A percentile compares a stretch with the other conserved stretches of the same genome.
Conservation (phyloP, 2,329 filamentous ascomycete species). For the Aspergillus floridensis region DNA sequence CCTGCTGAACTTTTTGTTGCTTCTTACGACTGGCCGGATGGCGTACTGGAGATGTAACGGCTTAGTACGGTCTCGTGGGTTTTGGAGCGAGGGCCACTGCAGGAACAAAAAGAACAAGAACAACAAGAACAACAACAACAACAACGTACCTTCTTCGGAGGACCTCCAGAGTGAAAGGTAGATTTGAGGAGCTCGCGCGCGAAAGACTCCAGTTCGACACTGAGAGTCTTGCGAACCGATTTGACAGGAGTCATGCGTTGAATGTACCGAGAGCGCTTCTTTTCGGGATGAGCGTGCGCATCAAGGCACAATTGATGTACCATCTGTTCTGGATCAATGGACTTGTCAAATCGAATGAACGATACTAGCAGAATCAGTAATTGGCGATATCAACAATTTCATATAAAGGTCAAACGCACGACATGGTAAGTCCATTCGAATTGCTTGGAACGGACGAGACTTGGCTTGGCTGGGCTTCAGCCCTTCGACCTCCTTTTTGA, state of each 20-base stretch:
- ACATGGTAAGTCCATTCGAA: constrained; percentile 54
- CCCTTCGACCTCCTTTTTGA: constrained; percentile 56
- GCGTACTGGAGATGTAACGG: constrained; percentile 50
- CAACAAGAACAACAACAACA: constrained; percentile 27
- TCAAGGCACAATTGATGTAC: constrained; percentile 59
- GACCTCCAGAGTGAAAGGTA: constrained; percentile 56
- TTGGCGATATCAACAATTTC: constrained; percentile 1
- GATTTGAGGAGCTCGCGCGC: constrained; percentile 57
- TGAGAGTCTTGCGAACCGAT: constrained; percentile 56
- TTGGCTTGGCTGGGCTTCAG: constrained; percentile 49
- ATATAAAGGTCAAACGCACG: constrained; percentile 26
- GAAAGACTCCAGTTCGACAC: constrained; percentile 56
- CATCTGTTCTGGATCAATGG: constrained; percentile 59
- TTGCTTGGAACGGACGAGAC: constrained; percentile 50
- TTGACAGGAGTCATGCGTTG: constrained; percentile 61
- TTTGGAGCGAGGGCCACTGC: neutral
- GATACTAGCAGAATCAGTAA: constrained; percentile 19
- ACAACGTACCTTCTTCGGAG: constrained; percentile 53
- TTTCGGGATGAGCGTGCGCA: constrained; percentile 50
- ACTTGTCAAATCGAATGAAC: constrained; percentile 57
- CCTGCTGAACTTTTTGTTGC: constrained; percentile 57
- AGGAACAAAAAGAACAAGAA: constrained; percentile 14
- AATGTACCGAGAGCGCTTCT: constrained; percentile 57
- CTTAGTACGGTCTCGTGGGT: neutral
- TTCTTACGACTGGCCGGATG: constrained; percentile 60